Percentiles rank a stretch among this genome's conserved stretches.
These are phyloP conservation scores for Misopates orontium DNA, from an alignment of 257 asterid genomes.

Conservation along the genomic window DNA sequence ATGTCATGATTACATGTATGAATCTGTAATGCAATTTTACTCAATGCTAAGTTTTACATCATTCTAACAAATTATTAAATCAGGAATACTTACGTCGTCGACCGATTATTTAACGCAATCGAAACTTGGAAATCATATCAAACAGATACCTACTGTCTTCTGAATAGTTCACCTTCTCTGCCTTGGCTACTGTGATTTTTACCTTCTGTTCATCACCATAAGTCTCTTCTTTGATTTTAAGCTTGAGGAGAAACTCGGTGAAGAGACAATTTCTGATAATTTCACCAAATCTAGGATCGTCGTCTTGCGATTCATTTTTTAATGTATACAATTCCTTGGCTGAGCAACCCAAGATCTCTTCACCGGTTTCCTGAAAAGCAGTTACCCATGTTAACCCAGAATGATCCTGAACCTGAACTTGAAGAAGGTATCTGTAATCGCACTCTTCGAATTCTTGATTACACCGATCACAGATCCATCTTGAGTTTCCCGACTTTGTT, in stretches of 20 bases:
- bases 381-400: slow-evolving; percentile 91
- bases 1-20: slow-evolving; percentile 19
- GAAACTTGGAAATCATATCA: slow-evolving; percentile 44
- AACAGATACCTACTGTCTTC: slow-evolving; percentile 60
- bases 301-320: slow-evolving; percentile 59
- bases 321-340: slow-evolving; percentile 75
- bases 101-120: slow-evolving; percentile 20
- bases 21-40: not conserved
- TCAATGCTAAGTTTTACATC: slow-evolving; percentile 15
- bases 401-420: slow-evolving; percentile 86
- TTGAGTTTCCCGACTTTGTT: slow-evolving; percentile 60
- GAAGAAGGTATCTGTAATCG: slow-evolving; percentile 88
- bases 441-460: slow-evolving; percentile 87
- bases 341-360: slow-evolving; percentile 79
- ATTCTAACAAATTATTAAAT: slow-evolving; percentile 11
- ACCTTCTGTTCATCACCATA: slow-evolving; percentile 88
- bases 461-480: slow-evolving; percentile 89
- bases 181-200: slow-evolving; percentile 79
- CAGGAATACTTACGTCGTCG: not conserved
- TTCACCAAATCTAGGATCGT: slow-evolving; percentile 55
- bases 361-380: slow-evolving; percentile 92
- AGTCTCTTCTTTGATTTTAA: slow-evolving; percentile 82
- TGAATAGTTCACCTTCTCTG: slow-evolving; percentile 71
- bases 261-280: slow-evolving; percentile 58
- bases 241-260: slow-evolving; percentile 61